Base-by-base conservation (phyloP, 148 eudicot species). In the Tetragonia tetragonoides region DNA sequence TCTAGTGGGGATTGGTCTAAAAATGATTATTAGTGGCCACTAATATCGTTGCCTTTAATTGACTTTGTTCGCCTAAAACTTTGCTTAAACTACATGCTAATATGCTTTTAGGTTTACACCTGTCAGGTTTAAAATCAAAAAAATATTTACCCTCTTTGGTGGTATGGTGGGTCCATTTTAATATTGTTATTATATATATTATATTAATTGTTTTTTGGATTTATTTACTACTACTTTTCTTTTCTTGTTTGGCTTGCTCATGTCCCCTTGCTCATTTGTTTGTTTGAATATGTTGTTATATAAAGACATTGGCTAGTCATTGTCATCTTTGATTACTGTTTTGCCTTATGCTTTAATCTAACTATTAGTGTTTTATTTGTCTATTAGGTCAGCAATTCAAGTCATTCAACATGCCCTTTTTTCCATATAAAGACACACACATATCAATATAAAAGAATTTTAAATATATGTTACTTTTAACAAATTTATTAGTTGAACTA, bases 271-370 rank as follows among this genome's bases (percentile, higher is more conserved):
- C 70, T 75, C 77, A n/a, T 72, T 79, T 76, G 78, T 72, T 79
- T 76, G 78, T 83, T 79, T 83, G 78, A 80, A 76, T 73, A 38
- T 80, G 74, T 39, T 75, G 57, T 66, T 66, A 67, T 66, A 76
- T 72, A 72, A 77, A 80, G 78, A 83, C 86, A 83, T 77, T 76
- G 66, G 53, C 73, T 80, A 62, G 86, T 83, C 86, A 42, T 83
- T 80, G 78, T 83, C 86, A 56, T 62, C 68, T 80, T 83, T 79
- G 64, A 75, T 44, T 65, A 68, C 34, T 62, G 60, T 20, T 56
- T 51, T 70, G 39, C 64, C 40, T 70, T 80, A 40, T 24, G 23
- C 41, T 54, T 42, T 64, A 60, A 38, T 59, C 15, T 23, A 75
- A 67, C 61, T 42, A 17, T 37, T 16, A n/a, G 53, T 37, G 34